phyloP scores from a whole-genome alignment of 2,329 filamentous ascomycete genomes.

The Venturia oleaginea region DNA sequence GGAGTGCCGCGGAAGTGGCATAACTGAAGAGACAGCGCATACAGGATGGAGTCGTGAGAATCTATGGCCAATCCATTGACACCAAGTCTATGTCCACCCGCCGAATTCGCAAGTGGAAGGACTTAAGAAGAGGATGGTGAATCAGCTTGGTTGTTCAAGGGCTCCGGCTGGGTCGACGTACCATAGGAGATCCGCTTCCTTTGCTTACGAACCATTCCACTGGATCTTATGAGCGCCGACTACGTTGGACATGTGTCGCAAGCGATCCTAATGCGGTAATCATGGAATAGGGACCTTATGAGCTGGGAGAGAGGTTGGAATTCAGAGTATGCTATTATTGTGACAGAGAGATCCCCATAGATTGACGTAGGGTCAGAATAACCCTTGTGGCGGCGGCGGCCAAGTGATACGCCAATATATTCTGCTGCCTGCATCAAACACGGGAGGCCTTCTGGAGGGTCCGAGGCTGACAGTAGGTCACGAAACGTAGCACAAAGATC shows the following conservation, averaged over 20 bases:
- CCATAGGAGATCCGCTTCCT: conserved; percentile 46
- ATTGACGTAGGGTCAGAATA: not conserved
- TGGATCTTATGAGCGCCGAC: not conserved
- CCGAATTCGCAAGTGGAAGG: conserved; percentile 62
- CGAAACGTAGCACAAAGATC: not conserved
- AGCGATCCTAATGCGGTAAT: not conserved
- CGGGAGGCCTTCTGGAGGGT: not conserved
- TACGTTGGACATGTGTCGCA: conserved; percentile 4
- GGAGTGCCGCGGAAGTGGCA: conserved; percentile 17
- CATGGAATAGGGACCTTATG: not conserved
- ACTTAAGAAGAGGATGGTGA: conserved; percentile 36
- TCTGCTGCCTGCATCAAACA: not conserved
- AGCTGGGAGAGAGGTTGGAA: not conserved
- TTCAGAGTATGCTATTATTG: not conserved
- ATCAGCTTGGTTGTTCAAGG: conserved; percentile 1
- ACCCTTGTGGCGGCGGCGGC: not conserved
- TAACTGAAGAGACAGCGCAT: conserved; percentile 30
- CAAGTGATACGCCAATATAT: not conserved
- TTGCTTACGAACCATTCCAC: conserved; percentile 41
- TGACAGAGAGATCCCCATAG: not conserved
- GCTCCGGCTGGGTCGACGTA: conserved; percentile 22
- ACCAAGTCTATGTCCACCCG: conserved; percentile 81
- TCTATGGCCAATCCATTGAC: conserved; percentile 93
- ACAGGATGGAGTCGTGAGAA: conserved; percentile 75
- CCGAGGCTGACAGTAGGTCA: not conserved